A percentile compares a stretch with the other conserved stretches of the same genome.
Conservation (phyloP, 208 protist species). For the Acanthamoeba healyi region DNA sequence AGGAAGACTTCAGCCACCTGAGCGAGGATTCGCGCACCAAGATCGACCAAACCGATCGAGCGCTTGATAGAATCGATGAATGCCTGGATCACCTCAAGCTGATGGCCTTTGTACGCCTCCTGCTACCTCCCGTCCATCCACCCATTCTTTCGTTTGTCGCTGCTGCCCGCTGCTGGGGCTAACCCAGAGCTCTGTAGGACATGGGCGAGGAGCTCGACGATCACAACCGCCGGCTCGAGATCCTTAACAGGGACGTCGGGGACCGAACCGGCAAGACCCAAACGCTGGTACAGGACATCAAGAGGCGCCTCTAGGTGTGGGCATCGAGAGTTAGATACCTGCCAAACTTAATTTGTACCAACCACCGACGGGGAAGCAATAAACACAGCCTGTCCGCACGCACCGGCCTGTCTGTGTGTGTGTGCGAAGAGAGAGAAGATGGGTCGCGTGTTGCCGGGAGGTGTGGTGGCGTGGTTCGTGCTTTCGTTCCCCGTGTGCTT, state of each 20-base stretch:
- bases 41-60: background rate
- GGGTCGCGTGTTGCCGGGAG: background rate
- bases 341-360: background rate
- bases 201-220: slow-evolving; percentile 34
- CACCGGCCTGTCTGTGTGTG: no score
- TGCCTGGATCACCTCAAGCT: background rate
- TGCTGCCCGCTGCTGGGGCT: no score
- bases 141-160: no score
- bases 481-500: slow-evolving; percentile 39
- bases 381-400: no score
- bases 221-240: background rate
- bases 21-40: slow-evolving; percentile 14
- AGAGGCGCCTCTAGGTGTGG: background rate
- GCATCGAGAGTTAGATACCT: background rate
- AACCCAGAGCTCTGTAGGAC: background rate
- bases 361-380: no score
- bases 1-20: slow-evolving; percentile 36
- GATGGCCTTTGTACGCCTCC: background rate
- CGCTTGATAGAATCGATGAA: slow-evolving; percentile 22
- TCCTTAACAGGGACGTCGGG: background rate
- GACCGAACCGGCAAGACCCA: background rate
- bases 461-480: slow-evolving; percentile 11
- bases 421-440: background rate
- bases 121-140: background rate
- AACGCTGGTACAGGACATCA: background rate